phyloP scores from a whole-genome alignment of 2,329 filamentous ascomycete genomes.

The Ophidiomyces ophidiicola region DNA sequence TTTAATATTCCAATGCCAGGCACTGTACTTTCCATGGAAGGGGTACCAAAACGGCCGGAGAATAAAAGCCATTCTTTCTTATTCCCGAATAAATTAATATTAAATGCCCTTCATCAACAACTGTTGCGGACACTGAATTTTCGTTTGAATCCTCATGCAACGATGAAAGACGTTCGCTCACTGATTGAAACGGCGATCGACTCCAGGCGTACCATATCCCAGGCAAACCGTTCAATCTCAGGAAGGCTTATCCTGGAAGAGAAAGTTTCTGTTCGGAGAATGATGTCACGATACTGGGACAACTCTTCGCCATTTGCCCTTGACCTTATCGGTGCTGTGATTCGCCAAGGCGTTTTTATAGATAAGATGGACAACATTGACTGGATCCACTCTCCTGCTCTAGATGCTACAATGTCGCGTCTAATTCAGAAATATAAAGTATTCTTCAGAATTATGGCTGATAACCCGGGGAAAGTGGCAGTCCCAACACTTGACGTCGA shows the following conservation, averaged over 20 bases:
- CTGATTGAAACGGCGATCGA: slow-evolving; percentile 40
- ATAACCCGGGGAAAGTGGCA: slow-evolving; percentile 25
- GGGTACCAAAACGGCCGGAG: slow-evolving; percentile 33
- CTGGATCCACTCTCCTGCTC: slow-evolving; percentile 62
- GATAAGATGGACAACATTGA: slow-evolving; percentile 60
- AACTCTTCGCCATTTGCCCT: slow-evolving; percentile 30
- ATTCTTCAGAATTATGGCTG: slow-evolving; percentile 34
- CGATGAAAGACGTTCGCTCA: slow-evolving; percentile 42
- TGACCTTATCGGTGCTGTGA: slow-evolving; percentile 33
- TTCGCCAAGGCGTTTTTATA: slow-evolving; percentile 34
- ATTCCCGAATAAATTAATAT: slow-evolving; percentile 50
- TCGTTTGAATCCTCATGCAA: slow-evolving; percentile 23
- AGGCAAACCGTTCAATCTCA: slow-evolving; percentile 26
- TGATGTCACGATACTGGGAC: slow-evolving; percentile 36
- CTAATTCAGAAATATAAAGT: slow-evolving; percentile 45
- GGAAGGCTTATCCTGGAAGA: slow-evolving; percentile 17
- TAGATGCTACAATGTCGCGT: slow-evolving; percentile 50
- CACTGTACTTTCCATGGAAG: slow-evolving; percentile 48
- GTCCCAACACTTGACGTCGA: slow-evolving; percentile 30
- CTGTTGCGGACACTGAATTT: slow-evolving; percentile 33
- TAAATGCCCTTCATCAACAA: slow-evolving; percentile 32
- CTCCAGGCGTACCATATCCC: slow-evolving; percentile 28
- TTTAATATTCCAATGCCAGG: slow-evolving; percentile 51
- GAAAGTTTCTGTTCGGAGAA: slow-evolving; percentile 25
- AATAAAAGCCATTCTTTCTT: slow-evolving; percentile 24